phyloP scores from a whole-genome alignment of 192 early-diverging fungal species.

The Obelidium mucronatum region DNA sequence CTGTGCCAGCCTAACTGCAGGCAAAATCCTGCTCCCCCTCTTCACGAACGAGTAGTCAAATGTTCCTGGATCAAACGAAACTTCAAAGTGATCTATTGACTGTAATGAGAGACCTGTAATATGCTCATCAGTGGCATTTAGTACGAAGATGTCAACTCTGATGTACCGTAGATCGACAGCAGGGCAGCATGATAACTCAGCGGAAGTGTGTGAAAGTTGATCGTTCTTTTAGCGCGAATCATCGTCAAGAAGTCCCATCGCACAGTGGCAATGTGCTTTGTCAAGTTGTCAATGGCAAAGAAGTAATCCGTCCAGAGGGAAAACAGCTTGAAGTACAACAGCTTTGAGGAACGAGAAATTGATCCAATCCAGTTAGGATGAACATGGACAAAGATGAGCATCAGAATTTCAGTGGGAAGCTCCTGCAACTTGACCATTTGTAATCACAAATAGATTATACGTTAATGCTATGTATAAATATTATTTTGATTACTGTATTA shows the following conservation, averaged over 20 bases:
- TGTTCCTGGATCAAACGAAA: constrained; percentile 1
- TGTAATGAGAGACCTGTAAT: not conserved
- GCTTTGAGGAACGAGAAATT: not conserved
- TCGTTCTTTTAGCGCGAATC: constrained; percentile 19
- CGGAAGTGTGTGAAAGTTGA: constrained; percentile 23
- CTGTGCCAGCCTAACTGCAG: constrained; percentile 18
- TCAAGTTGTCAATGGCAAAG: constrained; percentile 15
- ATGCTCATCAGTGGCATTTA: too few species aligned
- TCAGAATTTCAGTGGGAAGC: constrained; percentile 10
- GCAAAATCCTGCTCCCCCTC: not conserved
- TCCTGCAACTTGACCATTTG: too few species aligned
- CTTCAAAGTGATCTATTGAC: constrained; percentile 31
- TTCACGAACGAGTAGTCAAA: constrained; percentile 4
- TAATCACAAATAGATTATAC: too few species aligned
- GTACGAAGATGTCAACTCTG: too few species aligned
- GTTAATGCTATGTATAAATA: too few species aligned
- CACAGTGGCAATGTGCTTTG: not conserved
- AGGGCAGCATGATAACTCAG: constrained; percentile 21
- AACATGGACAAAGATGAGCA: constrained; percentile 1
- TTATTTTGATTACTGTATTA: too few species aligned
- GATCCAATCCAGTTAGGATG: constrained; percentile 6
- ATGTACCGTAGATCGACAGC: constrained; percentile 20
- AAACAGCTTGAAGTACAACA: not conserved
- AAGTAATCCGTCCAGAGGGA: constrained; percentile 8
- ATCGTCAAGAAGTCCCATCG: not conserved